Conservation (phyloP, 768 basidiomycete genomes). For the Lepiota brunneoincarnata region DNA sequence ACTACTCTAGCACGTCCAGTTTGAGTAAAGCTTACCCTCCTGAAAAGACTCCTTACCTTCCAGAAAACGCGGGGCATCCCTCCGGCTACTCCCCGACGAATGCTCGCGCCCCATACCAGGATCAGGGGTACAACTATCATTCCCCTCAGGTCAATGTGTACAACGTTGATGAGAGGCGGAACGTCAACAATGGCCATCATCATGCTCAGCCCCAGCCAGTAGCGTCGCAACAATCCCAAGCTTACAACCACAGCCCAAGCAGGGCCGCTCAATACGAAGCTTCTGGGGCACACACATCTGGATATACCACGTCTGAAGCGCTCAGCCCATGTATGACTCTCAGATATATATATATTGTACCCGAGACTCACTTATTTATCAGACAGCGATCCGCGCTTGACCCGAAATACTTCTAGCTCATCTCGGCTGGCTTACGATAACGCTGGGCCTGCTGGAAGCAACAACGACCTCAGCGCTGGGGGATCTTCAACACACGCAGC, state of each 20-base stretch:
- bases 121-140: constrained; percentile 11
- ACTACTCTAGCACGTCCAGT: constrained; percentile 5
- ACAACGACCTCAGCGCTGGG: neutral
- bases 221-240: constrained; percentile 1
- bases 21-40: neutral
- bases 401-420: constrained; percentile 9
- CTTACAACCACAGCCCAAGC: constrained; percentile 10
- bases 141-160: constrained; percentile 17
- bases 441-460: neutral
- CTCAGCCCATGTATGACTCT: constrained; percentile 6
- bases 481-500: constrained; percentile 1
- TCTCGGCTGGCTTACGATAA: constrained; percentile 1
- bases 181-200: constrained; percentile 15
- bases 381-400: constrained; percentile 2
- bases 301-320: neutral
- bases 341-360: neutral
- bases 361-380: neutral
- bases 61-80: neutral
- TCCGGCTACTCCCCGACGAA: neutral
- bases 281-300: neutral
- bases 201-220: constrained; percentile 14
- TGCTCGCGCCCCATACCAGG: constrained; percentile 7
- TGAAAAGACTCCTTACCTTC: constrained; percentile 2
- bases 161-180: constrained; percentile 11
- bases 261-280: constrained; percentile 1